These are phyloP conservation scores for Diutina pseudorugosa DNA, from an alignment of 1,139 yeast species.

Conservation along the genomic window DNA sequence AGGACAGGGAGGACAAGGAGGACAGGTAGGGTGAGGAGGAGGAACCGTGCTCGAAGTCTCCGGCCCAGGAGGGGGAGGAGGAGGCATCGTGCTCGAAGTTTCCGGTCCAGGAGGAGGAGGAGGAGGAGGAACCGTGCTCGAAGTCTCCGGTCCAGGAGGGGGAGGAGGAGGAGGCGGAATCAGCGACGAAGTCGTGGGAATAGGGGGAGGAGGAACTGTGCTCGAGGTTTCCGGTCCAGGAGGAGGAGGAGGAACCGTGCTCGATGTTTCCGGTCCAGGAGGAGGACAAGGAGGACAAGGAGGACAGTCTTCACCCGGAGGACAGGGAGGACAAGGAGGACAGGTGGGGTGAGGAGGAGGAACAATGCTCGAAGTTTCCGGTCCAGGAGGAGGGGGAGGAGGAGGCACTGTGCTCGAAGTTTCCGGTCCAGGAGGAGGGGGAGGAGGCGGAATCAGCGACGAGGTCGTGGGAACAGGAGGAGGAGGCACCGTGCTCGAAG, in stretches of 20 bases:
- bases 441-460: neutral
- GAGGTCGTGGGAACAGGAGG: too few species aligned
- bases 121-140: neutral
- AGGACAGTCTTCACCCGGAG: neutral
- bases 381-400: neutral
- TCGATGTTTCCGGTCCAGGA: neutral
- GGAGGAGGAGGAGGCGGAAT: neutral
- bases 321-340: neutral
- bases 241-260: neutral
- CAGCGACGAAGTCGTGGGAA: neutral
- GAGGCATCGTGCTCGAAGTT: neutral
- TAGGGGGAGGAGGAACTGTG: too few species aligned
- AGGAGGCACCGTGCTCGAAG: neutral
- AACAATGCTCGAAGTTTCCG: too few species aligned
- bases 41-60: neutral
- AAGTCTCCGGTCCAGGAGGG: neutral
- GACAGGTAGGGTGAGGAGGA: neutral
- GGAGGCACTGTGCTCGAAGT: neutral
- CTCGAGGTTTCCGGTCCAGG: too few species aligned
- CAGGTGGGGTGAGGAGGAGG: too few species aligned
- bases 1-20: neutral
- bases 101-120: neutral
- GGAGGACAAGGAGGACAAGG: too few species aligned
- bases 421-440: neutral
- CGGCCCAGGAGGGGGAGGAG: neutral